These are phyloP conservation scores for Apiospora hydei DNA, from an alignment of 2,329 filamentous ascomycete genomes.

Conservation along the genomic window DNA sequence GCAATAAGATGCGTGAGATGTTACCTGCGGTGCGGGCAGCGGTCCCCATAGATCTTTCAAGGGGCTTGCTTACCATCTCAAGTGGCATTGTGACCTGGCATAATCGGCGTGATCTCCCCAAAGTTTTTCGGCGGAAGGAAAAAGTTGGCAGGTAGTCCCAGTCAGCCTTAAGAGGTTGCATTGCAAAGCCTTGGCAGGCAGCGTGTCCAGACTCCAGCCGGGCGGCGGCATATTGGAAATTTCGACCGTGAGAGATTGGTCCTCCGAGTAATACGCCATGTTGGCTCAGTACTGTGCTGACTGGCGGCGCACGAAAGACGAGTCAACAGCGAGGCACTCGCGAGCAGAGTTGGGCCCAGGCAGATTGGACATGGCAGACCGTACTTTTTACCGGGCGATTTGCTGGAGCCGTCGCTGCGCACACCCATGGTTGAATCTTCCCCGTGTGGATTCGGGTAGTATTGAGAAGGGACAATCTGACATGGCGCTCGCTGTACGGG, in stretches of 20 bases:
- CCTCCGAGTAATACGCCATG: neutral
- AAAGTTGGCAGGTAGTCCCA: conserved; percentile 22
- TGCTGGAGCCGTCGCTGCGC: conserved; percentile 7
- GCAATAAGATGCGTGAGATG: neutral
- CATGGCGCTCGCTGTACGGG: neutral
- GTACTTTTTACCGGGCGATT: conserved; percentile 16
- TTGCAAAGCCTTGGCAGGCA: neutral
- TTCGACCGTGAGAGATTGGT: neutral
- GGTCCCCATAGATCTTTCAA: conserved; percentile 14
- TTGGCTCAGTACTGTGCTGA: neutral
- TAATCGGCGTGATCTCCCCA: neutral
- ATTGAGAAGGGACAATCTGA: neutral
- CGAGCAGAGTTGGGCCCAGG: neutral
- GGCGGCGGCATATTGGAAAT: neutral
- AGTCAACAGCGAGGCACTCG: neutral
- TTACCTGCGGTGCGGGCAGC: neutral
- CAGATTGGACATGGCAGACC: neutral
- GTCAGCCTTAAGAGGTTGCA: conserved; percentile 23
- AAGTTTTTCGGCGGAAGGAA: neutral
- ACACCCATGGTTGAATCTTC: conserved; percentile 6
- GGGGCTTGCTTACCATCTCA: conserved; percentile 18
- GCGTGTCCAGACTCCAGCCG: neutral
- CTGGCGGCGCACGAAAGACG: neutral
- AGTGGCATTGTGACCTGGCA: neutral
- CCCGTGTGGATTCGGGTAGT: conserved; percentile 11